Conservation (phyloP, 441 rosid genomes). For the Pelargonium myrrhifolium region DNA sequence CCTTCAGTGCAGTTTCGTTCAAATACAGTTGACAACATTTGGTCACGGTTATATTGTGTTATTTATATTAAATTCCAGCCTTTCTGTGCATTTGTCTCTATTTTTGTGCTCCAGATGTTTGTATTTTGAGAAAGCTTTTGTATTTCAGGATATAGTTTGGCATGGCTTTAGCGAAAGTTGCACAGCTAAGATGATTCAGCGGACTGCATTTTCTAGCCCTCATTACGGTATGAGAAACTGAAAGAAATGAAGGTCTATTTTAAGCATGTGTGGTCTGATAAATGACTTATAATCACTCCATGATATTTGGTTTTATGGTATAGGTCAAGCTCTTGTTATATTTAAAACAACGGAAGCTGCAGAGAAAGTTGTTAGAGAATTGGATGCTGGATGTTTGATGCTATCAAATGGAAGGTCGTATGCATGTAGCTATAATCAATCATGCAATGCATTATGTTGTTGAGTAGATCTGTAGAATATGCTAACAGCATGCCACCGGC, state of each 20-base stretch:
- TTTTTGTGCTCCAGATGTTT: constrained; percentile 6
- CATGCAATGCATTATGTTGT: neutral
- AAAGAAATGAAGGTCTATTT: neutral
- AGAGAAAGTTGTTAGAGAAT: constrained; percentile 36
- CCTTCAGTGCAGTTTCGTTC: constrained; percentile 6
- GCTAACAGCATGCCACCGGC: neutral
- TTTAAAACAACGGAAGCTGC: constrained; percentile 60
- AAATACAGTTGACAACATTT: neutral
- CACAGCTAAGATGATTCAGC: constrained; percentile 57
- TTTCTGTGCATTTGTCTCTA: constrained; percentile 1
- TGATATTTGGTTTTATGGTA: constrained; percentile 19
- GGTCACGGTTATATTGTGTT: too few species aligned
- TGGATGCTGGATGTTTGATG: constrained; percentile 58
- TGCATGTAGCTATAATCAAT: constrained; percentile 11
- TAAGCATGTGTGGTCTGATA: neutral
- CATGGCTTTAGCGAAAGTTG: constrained; percentile 54
- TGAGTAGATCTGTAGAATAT: neutral
- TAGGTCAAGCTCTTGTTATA: constrained; percentile 74
- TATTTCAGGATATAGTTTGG: constrained; percentile 56
- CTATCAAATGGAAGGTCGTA: constrained; percentile 72
- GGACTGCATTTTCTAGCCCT: constrained; percentile 40
- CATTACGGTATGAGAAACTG: constrained; percentile 40
- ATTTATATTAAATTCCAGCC: too few species aligned
- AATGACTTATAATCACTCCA: constrained; percentile 13
- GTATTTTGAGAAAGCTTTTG: neutral